Percentiles rank a stretch among this genome's conserved stretches.
These are phyloP conservation scores for Stropharia rugosoannulata DNA, from an alignment of 768 basidiomycete species.

Conservation along the genomic window DNA sequence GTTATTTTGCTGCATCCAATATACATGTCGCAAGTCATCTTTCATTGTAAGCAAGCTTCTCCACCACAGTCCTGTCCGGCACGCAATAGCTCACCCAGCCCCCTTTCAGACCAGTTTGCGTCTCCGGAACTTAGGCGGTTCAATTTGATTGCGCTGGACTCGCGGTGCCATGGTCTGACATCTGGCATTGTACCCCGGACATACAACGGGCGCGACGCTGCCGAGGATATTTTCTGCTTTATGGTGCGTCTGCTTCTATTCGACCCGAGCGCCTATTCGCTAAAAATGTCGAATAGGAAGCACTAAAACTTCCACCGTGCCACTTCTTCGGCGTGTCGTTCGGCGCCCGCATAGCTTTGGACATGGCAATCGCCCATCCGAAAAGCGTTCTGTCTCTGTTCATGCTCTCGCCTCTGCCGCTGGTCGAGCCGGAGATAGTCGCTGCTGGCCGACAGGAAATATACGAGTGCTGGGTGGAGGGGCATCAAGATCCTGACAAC, in stretches of 20 bases:
- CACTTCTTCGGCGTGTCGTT: slow-evolving; percentile 37
- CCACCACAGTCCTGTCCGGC: not conserved
- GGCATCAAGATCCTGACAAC: slow-evolving; percentile 17
- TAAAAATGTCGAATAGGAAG: slow-evolving; percentile 24
- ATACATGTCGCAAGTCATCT: slow-evolving; percentile 30
- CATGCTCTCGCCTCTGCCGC: slow-evolving; percentile 33
- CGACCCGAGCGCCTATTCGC: not conserved
- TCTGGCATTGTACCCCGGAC: slow-evolving; percentile 21
- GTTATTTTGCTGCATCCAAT: slow-evolving; percentile 35
- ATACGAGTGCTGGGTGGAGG: slow-evolving; percentile 28
- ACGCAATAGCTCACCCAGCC: not conserved
- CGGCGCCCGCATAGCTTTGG: slow-evolving; percentile 33
- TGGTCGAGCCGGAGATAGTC: slow-evolving; percentile 33
- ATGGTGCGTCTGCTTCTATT: slow-evolving; percentile 25
- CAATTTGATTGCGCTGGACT: slow-evolving; percentile 35
- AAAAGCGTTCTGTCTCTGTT: slow-evolving; percentile 33
- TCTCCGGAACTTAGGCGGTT: slow-evolving; percentile 32
- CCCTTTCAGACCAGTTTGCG: slow-evolving; percentile 29
- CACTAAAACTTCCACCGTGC: slow-evolving; percentile 33
- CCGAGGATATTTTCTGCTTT: slow-evolving; percentile 32
- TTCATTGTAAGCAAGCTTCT: slow-evolving; percentile 28
- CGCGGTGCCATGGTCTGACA: slow-evolving; percentile 32
- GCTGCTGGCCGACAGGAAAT: slow-evolving; percentile 35
- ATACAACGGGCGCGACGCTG: slow-evolving; percentile 28
- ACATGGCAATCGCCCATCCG: slow-evolving; percentile 31